Percentiles rank a stretch among this genome's conserved stretches.
These are phyloP conservation scores for Chaetoceros tenuissimus DNA, from an alignment of 108 stramenopile species.

Conservation along the genomic window DNA sequence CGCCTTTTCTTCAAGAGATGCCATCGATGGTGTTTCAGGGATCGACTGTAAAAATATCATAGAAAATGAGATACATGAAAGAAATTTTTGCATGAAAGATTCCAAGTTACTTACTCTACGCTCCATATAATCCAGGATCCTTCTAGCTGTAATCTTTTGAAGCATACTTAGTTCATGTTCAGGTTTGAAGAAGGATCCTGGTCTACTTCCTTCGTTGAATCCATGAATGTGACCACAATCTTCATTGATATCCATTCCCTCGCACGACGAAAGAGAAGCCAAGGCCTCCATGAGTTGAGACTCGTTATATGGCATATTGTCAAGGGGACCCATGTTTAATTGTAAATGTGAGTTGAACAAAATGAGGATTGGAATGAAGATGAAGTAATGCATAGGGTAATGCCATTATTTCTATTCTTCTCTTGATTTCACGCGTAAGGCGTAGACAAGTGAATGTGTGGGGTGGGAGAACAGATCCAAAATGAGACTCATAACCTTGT, in stretches of 20 bases:
- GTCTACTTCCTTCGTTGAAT: slow-evolving; percentile 25
- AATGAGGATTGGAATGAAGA: too few relatives aligned
- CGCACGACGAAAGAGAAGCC: slow-evolving; percentile 21
- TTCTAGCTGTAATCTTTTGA: slow-evolving; percentile 73
- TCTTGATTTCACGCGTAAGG: too few relatives aligned
- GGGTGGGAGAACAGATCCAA: too few relatives aligned
- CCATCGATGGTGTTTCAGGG: slow-evolving; percentile 10
- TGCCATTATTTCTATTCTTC: too few relatives aligned
- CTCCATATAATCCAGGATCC: slow-evolving; percentile 52
- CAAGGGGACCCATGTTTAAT: too few relatives aligned
- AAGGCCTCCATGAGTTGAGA: slow-evolving; percentile 46
- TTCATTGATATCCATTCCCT: slow-evolving; percentile 2
- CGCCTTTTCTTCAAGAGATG: slow-evolving; percentile 27
- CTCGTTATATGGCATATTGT: slow-evolving; percentile 3
- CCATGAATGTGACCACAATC: slow-evolving; percentile 58
- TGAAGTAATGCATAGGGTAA: too few relatives aligned
- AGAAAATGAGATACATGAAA: too few relatives aligned
- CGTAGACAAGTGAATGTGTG: too few relatives aligned
- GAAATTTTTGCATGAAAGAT: too few relatives aligned
- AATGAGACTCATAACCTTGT: too few relatives aligned
- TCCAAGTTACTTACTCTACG: slow-evolving; percentile 22
- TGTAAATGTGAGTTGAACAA: too few relatives aligned
- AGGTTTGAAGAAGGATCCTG: slow-evolving; percentile 1
- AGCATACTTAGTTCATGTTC: slow-evolving; percentile 68
- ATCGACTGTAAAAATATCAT: too few relatives aligned